Percentiles rank a stretch among this genome's conserved stretches.
These are phyloP conservation scores for Plasmodium chabaudi DNA, from an alignment of 169 alveolate species.

Conservation along the genomic window DNA sequence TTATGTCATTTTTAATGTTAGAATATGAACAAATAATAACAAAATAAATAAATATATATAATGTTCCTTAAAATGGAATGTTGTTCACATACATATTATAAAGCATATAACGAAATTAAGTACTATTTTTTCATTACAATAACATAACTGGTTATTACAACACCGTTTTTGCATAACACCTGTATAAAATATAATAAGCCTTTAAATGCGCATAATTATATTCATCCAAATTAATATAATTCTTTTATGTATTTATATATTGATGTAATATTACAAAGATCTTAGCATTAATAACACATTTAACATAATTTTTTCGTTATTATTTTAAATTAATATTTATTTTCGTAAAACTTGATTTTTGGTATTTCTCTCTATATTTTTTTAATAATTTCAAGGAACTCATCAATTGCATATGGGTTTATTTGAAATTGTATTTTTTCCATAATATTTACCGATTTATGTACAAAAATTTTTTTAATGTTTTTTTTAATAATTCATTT, in stretches of 20 bases:
- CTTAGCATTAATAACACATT: constrained; percentile 19
- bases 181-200: constrained; percentile 16
- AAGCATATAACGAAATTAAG: constrained; percentile 11
- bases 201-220: constrained; percentile 6
- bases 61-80: constrained; percentile 3
- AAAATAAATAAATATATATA: constrained; percentile 8
- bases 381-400: constrained; percentile 34
- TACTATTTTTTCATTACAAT: constrained; percentile 20
- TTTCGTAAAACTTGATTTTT: constrained; percentile 53
- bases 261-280: background rate
- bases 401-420: constrained; percentile 4
- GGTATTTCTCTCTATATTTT: constrained; percentile 12
- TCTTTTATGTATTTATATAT: constrained; percentile 13
- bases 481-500: constrained; percentile 32
- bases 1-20: constrained; percentile 9
- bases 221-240: background rate
- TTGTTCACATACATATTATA: constrained; percentile 11
- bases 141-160: constrained; percentile 12
- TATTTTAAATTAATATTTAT: constrained; percentile 33
- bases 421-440: constrained; percentile 14
- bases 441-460: constrained; percentile 9
- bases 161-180: background rate
- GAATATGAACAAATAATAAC: constrained; percentile 25
- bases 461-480: constrained; percentile 36
- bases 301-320: constrained; percentile 14